A percentile compares a stretch with the other conserved stretches of the same genome.
Evolutionary conservation across 2,329 filamentous ascomycete genomes (phyloP).

Genomic region (Penicillium occitanis): DNA sequence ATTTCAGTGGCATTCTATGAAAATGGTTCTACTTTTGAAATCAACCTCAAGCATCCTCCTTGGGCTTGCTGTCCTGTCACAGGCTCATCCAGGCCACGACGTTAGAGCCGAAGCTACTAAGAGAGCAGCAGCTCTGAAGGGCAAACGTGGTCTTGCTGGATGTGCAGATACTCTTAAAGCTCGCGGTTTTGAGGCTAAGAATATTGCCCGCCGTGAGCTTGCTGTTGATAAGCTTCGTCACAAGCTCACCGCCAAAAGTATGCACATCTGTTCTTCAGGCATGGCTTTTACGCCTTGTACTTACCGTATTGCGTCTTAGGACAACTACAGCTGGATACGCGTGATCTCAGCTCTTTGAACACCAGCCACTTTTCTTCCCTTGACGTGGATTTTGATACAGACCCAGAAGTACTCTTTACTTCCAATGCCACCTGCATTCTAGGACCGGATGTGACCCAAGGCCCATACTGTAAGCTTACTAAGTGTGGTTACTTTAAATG

Average conservation of each 20-base stretch:
- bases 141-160: not conserved
- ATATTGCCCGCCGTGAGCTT: conserved; percentile 3
- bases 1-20: not conserved
- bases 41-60: not conserved
- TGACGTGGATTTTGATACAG: not conserved
- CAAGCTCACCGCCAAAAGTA: not conserved
- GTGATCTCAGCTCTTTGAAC: not conserved
- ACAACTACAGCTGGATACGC: not conserved
- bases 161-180: not conserved
- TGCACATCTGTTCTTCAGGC: not conserved
- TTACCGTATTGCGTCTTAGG: not conserved
- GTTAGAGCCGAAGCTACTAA: not conserved
- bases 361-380: not conserved
- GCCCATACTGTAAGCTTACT: not conserved
- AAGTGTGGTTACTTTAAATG: not conserved
- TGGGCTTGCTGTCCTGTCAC: not conserved
- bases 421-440: conserved; percentile 6
- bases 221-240: conserved; percentile 1
- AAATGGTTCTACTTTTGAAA: not conserved
- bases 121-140: not conserved
- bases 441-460: not conserved
- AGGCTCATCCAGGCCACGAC: conserved; percentile 8
- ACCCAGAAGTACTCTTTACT: conserved; percentile 2
- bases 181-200: not conserved
- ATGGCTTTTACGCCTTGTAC: not conserved